phyloP scores from a whole-genome alignment of 495 filamentous ascomycete species.

The Aspergillus kassunensis region DNA sequence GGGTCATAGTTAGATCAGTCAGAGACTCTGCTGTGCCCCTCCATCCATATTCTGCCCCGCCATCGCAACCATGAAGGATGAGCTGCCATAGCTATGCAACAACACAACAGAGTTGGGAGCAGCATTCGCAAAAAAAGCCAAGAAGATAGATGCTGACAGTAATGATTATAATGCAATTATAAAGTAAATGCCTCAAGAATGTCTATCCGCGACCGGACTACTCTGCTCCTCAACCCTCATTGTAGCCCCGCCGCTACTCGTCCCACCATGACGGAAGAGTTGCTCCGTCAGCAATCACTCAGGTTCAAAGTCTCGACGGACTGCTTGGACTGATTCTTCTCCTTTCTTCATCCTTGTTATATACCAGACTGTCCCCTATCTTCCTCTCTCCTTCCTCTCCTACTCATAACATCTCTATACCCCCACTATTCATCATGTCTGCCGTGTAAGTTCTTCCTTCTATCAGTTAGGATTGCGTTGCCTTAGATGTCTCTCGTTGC shows the following conservation, averaged over 20 bases:
- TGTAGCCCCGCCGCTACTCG: constrained; percentile 23
- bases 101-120: not conserved
- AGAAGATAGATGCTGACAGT: constrained; percentile 1
- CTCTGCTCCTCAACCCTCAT: constrained; percentile 43
- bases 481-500: no score
- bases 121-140: not conserved
- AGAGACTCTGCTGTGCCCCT: constrained; percentile 25
- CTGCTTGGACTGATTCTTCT: constrained; percentile 13
- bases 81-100: not conserved
- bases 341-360: constrained; percentile 16
- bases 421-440: constrained; percentile 39
- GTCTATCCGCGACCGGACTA: constrained; percentile 29
- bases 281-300: constrained; percentile 35
- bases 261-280: constrained; percentile 46
- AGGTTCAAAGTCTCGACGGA: no score
- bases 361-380: constrained; percentile 5
- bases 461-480: no score
- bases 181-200: constrained; percentile 4
- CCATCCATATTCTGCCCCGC: constrained; percentile 41
- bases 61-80: constrained; percentile 10
- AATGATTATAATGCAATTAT: no score
- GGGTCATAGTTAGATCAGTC: constrained; percentile 15
- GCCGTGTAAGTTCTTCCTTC: constrained; percentile 56
- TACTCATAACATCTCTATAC: constrained; percentile 7
- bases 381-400: constrained; percentile 6